Base-by-base conservation (phyloP, 2,329 filamentous ascomycete species). In the Trichoderma koningiopsis region DNA sequence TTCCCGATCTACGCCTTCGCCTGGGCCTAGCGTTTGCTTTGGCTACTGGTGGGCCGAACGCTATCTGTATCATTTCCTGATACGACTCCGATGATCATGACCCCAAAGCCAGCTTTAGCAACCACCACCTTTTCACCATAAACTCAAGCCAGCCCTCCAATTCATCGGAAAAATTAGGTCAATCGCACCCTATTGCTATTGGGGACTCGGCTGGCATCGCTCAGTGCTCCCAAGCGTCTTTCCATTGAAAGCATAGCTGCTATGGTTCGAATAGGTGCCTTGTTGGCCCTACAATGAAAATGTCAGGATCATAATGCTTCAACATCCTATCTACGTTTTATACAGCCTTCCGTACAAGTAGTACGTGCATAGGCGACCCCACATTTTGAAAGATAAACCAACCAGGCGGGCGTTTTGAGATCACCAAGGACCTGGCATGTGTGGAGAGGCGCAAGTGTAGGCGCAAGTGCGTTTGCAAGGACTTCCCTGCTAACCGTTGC, bases 361-460 rank as follows among this genome's bases (percentile, higher is more conserved):
- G 55, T 67, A 31, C 40, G 37, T 43, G 3, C 53, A 33, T 61
- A 40, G 24, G 67, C 13, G 49, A 69, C 67, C 67, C 67, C 60
- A 58, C 67, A 64, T 40, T 40, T 31, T n/a, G 29, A 37, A 52
- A 16, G 24, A 64, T 37, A 56, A 63, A 31, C 43, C 27, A 64
- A 37, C 53, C 52, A 64, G 19, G 52, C 59, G 24, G 55, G 55
- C 55, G 67, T 58, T 49, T 58, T 58, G 49, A 35, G 59, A 62
- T 49, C 53, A 58, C 55, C 35, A 22, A 55, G 56, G 57, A 27
- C 56, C 57, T 68, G 40, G 64, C 64, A 67, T 43, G 47, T 58
- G 64, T 67, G 64, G 64, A 67, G 64, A 58, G 53, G 55, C n/a
- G 40, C 53, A 52, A 59, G 60, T 58, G 63, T 27, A 66, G 58